phyloP scores from a whole-genome alignment of 2,329 filamentous ascomycete species.

The Cercospora beticola region DNA sequence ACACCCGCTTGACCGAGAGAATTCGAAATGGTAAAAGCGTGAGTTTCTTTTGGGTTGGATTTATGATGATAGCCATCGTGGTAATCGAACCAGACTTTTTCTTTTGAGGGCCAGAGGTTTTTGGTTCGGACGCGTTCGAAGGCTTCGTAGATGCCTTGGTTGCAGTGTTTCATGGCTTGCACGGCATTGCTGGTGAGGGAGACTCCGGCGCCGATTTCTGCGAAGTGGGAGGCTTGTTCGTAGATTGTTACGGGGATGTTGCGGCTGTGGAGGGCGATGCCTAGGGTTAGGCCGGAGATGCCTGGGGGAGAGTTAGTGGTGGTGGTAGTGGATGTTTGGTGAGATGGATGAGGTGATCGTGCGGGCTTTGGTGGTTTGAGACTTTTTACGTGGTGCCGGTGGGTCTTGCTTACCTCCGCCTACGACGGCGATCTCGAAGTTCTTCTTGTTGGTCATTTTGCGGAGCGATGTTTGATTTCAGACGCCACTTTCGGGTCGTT shows the following conservation, averaged over 20 bases:
- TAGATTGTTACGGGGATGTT: slow-evolving; percentile 53
- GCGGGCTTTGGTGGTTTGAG: not conserved
- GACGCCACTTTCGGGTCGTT: not conserved
- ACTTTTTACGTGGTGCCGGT: not conserved
- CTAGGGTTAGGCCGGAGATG: slow-evolving; percentile 57
- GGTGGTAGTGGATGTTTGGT: not conserved
- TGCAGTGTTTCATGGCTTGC: slow-evolving; percentile 55
- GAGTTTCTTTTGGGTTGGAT: slow-evolving; percentile 26
- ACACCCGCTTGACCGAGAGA: slow-evolving; percentile 32
- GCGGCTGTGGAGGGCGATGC: slow-evolving; percentile 50
- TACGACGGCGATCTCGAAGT: slow-evolving; percentile 26
- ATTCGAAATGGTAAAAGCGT: slow-evolving; percentile 32
- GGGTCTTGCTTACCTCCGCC: slow-evolving; percentile 22
- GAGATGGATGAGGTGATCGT: not conserved
- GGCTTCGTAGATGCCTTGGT: slow-evolving; percentile 45
- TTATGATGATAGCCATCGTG: slow-evolving; percentile 38
- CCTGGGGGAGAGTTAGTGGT: slow-evolving; percentile 36
- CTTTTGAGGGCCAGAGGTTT: slow-evolving; percentile 41
- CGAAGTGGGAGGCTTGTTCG: slow-evolving; percentile 56
- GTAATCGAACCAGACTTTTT: slow-evolving; percentile 46
- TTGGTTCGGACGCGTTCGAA: slow-evolving; percentile 46
- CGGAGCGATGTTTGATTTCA: not conserved
- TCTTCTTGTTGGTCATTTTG: slow-evolving; percentile 23
- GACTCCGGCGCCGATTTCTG: slow-evolving; percentile 60
- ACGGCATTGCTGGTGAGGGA: slow-evolving; percentile 56